phyloP scores from a whole-genome alignment of 2,329 filamentous ascomycete species.

The Pseudogymnoascus sp. region DNA sequence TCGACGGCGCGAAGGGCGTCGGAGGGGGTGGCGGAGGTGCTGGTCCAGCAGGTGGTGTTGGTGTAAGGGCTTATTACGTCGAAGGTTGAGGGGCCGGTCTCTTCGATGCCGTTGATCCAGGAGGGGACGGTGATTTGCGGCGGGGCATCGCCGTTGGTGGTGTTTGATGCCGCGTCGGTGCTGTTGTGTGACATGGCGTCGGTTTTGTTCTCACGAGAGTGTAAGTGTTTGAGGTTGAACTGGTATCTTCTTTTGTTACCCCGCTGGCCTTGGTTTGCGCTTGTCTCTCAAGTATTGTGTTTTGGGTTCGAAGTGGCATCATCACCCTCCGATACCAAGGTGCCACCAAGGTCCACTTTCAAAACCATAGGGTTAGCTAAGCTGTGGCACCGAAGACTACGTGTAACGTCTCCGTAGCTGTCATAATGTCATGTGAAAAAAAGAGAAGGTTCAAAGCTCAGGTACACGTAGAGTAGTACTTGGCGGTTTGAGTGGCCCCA shows the following conservation, averaged over 20 bases:
- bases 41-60: conserved; percentile 39
- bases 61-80: conserved; percentile 43
- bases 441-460: background rate
- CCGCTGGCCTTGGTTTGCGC: background rate
- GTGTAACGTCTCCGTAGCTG: background rate
- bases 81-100: conserved; percentile 37
- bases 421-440: background rate
- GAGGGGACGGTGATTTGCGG: conserved; percentile 33
- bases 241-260: background rate
- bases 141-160: conserved; percentile 10
- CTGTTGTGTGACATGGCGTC: background rate
- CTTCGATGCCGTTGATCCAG: conserved; percentile 42
- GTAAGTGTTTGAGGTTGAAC: background rate
- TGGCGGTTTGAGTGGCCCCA: background rate
- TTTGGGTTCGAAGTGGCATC: background rate
- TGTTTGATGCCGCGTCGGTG: conserved; percentile 10
- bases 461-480: background rate
- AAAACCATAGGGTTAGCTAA: background rate
- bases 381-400: background rate
- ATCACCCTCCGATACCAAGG: background rate
- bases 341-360: background rate
- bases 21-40: conserved; percentile 41
- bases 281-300: background rate
- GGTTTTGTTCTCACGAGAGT: background rate
- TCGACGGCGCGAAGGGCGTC: conserved; percentile 46